phyloP scores from a whole-genome alignment of 768 basidiomycete genomes.

The Lentinus tigrinus region DNA sequence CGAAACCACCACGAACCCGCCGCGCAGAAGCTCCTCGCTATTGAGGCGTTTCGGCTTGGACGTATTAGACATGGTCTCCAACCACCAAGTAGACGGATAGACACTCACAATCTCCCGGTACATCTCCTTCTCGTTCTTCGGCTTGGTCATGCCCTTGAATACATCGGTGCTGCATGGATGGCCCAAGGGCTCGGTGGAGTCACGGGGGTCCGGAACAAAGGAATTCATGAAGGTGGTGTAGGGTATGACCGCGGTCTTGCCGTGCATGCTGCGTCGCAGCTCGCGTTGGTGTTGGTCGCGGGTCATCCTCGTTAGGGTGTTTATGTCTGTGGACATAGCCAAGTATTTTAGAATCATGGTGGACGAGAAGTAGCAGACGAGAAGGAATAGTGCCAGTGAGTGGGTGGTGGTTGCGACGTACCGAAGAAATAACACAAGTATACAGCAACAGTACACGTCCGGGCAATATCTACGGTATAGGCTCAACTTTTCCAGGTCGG shows the following conservation, averaged over 20 bases:
- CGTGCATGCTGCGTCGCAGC: neutral
- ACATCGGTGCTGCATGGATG: neutral
- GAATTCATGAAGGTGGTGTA: neutral
- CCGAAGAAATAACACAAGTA: too few species aligned
- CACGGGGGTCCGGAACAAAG: neutral
- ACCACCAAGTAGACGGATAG: too few species aligned
- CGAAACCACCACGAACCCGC: neutral
- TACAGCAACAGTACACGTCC: too few species aligned
- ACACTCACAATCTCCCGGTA: neutral
- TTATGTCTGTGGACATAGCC: too few species aligned
- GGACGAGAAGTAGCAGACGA: too few species aligned
- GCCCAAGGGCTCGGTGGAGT: too few species aligned
- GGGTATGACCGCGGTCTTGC: neutral
- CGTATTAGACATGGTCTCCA: neutral
- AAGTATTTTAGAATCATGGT: too few species aligned
- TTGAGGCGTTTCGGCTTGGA: neutral
- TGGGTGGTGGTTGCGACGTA: too few species aligned
- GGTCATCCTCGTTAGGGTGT: too few species aligned
- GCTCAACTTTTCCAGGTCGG: too few species aligned
- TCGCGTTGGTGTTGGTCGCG: neutral
- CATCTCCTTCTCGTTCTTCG: neutral
- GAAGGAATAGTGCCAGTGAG: too few species aligned
- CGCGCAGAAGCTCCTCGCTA: neutral
- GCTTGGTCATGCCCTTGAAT: neutral
- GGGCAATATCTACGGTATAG: too few species aligned